Evolutionary conservation across 768 basidiomycete genomes (phyloP), one percentile per base, ranked within the genome.

Genomic region (Candolleomyces eurysporus): DNA sequence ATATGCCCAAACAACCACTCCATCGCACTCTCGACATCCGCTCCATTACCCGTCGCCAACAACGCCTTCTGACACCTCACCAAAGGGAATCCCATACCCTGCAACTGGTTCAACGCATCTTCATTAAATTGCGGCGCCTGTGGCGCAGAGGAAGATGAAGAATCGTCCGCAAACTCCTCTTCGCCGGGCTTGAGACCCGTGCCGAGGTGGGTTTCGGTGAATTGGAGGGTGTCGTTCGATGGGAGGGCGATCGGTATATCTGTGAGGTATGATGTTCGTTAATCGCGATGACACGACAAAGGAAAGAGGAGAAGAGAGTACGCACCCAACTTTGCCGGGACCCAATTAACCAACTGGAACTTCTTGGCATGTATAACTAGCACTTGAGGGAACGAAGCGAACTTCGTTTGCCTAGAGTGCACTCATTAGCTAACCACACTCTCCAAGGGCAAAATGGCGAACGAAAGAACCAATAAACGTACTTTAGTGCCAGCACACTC

Each of bases 291-390:
- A 4, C 26, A 26, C 26, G 26, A 26, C 26, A 40, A 21, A 65
- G 17, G 7, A 61, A 46, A 51, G 21, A 55, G 13, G 22, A 43
- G 39, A 31, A 17, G 16, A 51, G 46, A 30, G 45, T 7, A 69
- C 85, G 16, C 63, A 94, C 94, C 93, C 31, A 98, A 81, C 75
- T 99, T 99, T 3, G 89, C 83, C 0, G 96, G 97, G 0, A 99
- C 93, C 97, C 97, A 98, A 66, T 94, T 94, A 46, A 94, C 89
- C 4, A 96, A 83, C 73, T 95, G 92, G 78, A 97, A 98, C 67
- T 96, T 96, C 70, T 91, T 92, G 48, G 94, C 89, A 64, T 97
- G 96, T 1, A 99, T 73, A 8, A 96, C 87, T 0, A 98, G 81
- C 1, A 94, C 85, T 10, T 94, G 83, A 0, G 97, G 97, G 80